phyloP scores from a whole-genome alignment of 2,329 filamentous ascomycete species.

The Talaromyces sp. region DNA sequence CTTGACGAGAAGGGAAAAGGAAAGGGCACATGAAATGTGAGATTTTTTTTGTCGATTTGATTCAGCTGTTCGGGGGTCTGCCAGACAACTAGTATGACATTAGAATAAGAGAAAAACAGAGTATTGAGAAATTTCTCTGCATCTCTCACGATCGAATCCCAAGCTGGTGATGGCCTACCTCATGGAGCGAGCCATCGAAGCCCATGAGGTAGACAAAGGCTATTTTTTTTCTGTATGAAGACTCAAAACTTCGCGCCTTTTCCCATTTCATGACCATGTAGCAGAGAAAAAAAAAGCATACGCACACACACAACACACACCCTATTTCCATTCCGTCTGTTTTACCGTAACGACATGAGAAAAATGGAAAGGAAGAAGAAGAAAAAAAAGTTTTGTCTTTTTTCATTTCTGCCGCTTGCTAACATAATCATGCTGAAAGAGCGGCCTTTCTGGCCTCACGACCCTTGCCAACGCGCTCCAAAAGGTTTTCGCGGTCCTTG shows the following conservation, averaged over 20 bases:
- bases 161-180: neutral
- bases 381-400: neutral
- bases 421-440: slow-evolving; percentile 10
- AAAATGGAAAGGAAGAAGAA: slow-evolving; percentile 2
- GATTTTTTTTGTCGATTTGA: slow-evolving; percentile 1
- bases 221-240: neutral
- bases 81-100: slow-evolving; percentile 1
- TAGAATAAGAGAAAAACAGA: neutral
- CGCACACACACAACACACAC: neutral
- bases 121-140: neutral
- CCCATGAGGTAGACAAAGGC: neutral
- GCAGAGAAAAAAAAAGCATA: slow-evolving; percentile 1
- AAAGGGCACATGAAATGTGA: neutral
- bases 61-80: slow-evolving; percentile 15
- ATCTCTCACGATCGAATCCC: neutral
- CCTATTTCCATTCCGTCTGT: neutral
- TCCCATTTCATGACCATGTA: slow-evolving; percentile 2
- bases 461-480: slow-evolving; percentile 45
- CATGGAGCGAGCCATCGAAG: neutral
- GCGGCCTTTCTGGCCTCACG: slow-evolving; percentile 44
- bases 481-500: slow-evolving; percentile 48
- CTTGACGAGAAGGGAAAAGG: neutral
- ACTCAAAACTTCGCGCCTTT: neutral
- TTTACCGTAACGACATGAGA: slow-evolving; percentile 3
- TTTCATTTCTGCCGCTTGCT: slow-evolving; percentile 10